Percentiles rank a stretch among this genome's conserved stretches.
Conservation (phyloP, 1,139 yeast genomes). For the Tardiomyces depauwii region DNA sequence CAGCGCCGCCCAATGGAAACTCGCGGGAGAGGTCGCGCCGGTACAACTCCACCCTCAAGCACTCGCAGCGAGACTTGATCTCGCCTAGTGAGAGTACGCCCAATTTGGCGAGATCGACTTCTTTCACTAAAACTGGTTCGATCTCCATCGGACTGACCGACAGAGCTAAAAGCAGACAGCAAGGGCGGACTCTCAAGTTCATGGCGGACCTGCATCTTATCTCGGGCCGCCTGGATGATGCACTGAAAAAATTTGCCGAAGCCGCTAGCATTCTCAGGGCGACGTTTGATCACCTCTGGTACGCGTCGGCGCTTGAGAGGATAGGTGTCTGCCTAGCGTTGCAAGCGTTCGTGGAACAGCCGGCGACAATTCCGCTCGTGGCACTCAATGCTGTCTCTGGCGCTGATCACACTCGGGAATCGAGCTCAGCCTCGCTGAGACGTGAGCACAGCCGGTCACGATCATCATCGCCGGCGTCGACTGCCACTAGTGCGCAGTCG, state of each 20-base stretch:
- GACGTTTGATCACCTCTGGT: conserved; percentile 74
- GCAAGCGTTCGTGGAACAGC: conserved; percentile 45
- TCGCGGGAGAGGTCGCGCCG: too few relatives aligned
- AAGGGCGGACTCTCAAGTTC: conserved; percentile 67
- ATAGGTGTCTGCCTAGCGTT: conserved; percentile 56
- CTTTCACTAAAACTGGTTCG: conserved; percentile 27
- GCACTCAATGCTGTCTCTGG: conserved; percentile 22
- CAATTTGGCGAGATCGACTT: conserved; percentile 27
- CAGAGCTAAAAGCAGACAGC: conserved; percentile 43
- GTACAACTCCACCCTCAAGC: background rate
- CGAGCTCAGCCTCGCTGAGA: background rate
- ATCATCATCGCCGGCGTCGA: background rate
- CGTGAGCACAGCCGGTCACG: conserved; percentile 1
- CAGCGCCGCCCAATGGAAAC: conserved; percentile 4
- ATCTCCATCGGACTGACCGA: conserved; percentile 31
- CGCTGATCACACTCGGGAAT: conserved; percentile 1
- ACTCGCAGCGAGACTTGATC: background rate
- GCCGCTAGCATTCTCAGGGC: conserved; percentile 50
- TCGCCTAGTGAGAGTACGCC: conserved; percentile 1
- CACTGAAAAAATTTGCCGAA: conserved; percentile 61
- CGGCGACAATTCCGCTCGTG: conserved; percentile 49
- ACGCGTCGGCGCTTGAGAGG: conserved; percentile 78
- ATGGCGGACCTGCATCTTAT: conserved; percentile 66
- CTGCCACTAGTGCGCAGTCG: background rate
- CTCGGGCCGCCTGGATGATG: conserved; percentile 68